These are phyloP conservation scores for Arabidopsis lyrata DNA, from an alignment of 441 rosid genomes.

Conservation along the genomic window DNA sequence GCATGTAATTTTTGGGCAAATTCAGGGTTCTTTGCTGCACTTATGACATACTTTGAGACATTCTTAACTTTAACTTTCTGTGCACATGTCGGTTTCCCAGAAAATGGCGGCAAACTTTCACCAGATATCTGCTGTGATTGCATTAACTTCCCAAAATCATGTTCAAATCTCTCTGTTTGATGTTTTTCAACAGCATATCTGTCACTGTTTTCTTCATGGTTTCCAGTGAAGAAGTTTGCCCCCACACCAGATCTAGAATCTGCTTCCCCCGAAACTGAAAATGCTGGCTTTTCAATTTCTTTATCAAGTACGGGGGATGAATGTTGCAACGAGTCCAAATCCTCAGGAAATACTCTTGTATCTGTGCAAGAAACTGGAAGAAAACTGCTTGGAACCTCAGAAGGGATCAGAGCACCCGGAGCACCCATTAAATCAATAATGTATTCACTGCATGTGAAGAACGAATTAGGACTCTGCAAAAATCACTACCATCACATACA, in stretches of 20 bases:
- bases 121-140: slow-evolving; percentile 51
- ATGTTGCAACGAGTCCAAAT: slow-evolving; percentile 46
- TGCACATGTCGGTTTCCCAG: slow-evolving; percentile 63
- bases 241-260: slow-evolving; percentile 30
- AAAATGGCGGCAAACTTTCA: slow-evolving; percentile 53
- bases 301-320: slow-evolving; percentile 53
- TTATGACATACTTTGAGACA: slow-evolving; percentile 86
- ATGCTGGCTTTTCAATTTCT: slow-evolving; percentile 48
- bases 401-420: slow-evolving; percentile 93
- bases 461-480: slow-evolving; percentile 38
- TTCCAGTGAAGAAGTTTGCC: slow-evolving; percentile 44
- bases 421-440: slow-evolving; percentile 99
- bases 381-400: slow-evolving; percentile 82
- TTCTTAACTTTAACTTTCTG: slow-evolving; percentile 86
- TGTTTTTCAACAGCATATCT: slow-evolving; percentile 53
- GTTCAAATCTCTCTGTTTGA: slow-evolving; percentile 67
- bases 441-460: slow-evolving; percentile 76
- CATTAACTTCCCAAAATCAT: slow-evolving; percentile 72
- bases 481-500: slow-evolving; percentile 34
- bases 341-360: slow-evolving; percentile 56
- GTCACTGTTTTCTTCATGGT: slow-evolving; percentile 50
- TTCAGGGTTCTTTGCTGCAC: slow-evolving; percentile 92
- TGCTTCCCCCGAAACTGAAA: slow-evolving; percentile 47
- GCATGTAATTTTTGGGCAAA: slow-evolving; percentile 95
- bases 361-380: slow-evolving; percentile 63